Conservation (phyloP, 169 alveolate genomes). For the Plasmodium reichenowi region DNA sequence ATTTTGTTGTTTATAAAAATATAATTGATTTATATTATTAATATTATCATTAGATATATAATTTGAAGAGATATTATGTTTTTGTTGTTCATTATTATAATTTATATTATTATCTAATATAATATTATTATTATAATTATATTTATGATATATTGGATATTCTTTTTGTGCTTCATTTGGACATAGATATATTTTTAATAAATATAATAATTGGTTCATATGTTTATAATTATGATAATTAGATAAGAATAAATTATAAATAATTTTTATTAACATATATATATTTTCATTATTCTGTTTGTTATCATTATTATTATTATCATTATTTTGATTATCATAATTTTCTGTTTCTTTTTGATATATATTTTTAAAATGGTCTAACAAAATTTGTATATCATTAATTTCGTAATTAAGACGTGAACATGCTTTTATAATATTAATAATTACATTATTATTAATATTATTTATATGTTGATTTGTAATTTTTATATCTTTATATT, state of each 20-base stretch:
- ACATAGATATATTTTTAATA: conserved; percentile 35
- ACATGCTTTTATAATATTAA: conserved; percentile 47
- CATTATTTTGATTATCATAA: too few species aligned
- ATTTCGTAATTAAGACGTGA: conserved; percentile 74
- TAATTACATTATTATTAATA: conserved; percentile 5
- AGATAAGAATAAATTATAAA: conserved; percentile 56
- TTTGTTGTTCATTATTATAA: not conserved
- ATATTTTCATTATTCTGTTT: conserved; percentile 5
- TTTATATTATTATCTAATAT: conserved; percentile 28
- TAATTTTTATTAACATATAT: conserved; percentile 45
- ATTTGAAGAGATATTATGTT: not conserved
- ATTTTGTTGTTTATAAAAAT: conserved; percentile 16
- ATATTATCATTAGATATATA: conserved; percentile 60
- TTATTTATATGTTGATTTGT: too few species aligned
- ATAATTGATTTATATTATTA: conserved; percentile 38
- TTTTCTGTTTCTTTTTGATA: conserved; percentile 6
- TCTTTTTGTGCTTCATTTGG: conserved; percentile 4
- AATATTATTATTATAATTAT: conserved; percentile 44
- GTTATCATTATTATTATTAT: too few species aligned
- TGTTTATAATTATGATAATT: conserved; percentile 48
- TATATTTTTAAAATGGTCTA: conserved; percentile 13
- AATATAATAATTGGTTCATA: conserved; percentile 44
- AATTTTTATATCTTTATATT: not conserved
- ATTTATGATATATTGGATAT: conserved; percentile 51
- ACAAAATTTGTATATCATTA: conserved; percentile 21